phyloP scores from a whole-genome alignment of 1,284 basidiomycete species.

The Psilocybe mexicana region DNA sequence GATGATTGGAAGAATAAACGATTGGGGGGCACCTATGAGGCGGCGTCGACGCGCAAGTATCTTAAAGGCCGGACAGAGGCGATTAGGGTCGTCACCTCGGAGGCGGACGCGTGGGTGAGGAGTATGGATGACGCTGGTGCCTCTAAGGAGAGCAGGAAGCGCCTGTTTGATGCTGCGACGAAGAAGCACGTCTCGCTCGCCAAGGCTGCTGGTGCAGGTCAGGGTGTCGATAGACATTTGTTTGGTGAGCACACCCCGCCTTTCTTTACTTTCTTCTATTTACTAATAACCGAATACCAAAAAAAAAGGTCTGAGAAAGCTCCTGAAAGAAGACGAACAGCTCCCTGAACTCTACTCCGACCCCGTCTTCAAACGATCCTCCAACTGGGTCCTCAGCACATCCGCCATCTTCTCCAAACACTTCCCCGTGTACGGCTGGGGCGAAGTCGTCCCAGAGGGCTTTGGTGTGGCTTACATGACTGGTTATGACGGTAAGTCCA shows the following conservation, averaged over 20 bases:
- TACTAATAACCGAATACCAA: too few relatives aligned
- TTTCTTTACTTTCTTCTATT: neutral
- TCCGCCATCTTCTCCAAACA: slow-evolving; percentile 84
- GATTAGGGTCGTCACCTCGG: slow-evolving; percentile 75
- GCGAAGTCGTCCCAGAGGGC: slow-evolving; percentile 81
- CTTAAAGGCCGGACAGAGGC: slow-evolving; percentile 88
- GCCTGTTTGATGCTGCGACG: slow-evolving; percentile 65
- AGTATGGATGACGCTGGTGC: slow-evolving; percentile 65
- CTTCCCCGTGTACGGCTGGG: slow-evolving; percentile 85
- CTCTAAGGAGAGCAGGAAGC: slow-evolving; percentile 47
- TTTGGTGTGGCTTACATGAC: slow-evolving; percentile 82
- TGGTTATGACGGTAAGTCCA: slow-evolving; percentile 56
- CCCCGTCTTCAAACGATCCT: slow-evolving; percentile 66
- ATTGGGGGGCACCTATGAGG: slow-evolving; percentile 80
- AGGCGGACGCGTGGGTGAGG: slow-evolving; percentile 71
- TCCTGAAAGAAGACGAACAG: slow-evolving; percentile 60
- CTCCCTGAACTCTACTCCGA: slow-evolving; percentile 72
- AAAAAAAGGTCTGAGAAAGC: slow-evolving; percentile 62
- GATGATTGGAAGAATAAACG: slow-evolving; percentile 41
- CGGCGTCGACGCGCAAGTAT: slow-evolving; percentile 83
- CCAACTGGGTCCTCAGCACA: slow-evolving; percentile 80
- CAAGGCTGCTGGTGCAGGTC: slow-evolving; percentile 66
- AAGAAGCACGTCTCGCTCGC: slow-evolving; percentile 74
- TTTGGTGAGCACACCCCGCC: slow-evolving; percentile 51
- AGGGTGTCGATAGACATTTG: slow-evolving; percentile 84